Conservation (phyloP, 805 yeast genomes). For the Lipomyces kockii region DNA sequence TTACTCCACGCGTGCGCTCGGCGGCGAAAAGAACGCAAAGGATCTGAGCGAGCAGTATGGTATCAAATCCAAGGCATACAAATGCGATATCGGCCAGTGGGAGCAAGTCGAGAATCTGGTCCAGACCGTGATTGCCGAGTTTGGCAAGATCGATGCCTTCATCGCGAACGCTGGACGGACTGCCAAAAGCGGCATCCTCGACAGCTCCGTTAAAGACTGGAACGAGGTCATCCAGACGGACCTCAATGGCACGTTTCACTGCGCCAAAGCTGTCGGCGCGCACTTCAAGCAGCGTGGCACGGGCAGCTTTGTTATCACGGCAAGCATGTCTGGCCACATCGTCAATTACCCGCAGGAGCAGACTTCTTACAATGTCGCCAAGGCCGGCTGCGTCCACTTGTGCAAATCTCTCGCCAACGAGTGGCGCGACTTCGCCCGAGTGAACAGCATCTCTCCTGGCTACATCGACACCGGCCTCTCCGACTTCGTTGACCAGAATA, state of each 20-base stretch:
- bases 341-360: constrained; percentile 84
- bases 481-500: constrained; percentile 55
- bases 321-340: constrained; percentile 86
- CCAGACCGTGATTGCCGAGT: constrained; percentile 44
- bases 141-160: constrained; percentile 50
- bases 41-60: constrained; percentile 55
- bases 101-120: constrained; percentile 18
- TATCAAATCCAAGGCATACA: constrained; percentile 65
- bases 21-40: constrained; percentile 61
- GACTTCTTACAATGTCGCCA: constrained; percentile 78
- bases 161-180: constrained; percentile 55
- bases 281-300: constrained; percentile 69
- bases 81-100: constrained; percentile 58
- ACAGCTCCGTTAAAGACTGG: constrained; percentile 4
- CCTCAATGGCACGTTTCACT: constrained; percentile 38
- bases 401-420: constrained; percentile 79
- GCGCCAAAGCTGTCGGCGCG: constrained; percentile 74
- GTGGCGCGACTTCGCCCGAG: constrained; percentile 82
- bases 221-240: constrained; percentile 1
- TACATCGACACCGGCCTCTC: constrained; percentile 70
- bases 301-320: constrained; percentile 80
- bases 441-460: constrained; percentile 79
- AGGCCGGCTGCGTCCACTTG: constrained; percentile 78
- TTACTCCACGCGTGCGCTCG: background rate
- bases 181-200: constrained; percentile 1